phyloP scores from a whole-genome alignment of 2,329 filamentous ascomycete species.

The Fusarium sp. region DNA sequence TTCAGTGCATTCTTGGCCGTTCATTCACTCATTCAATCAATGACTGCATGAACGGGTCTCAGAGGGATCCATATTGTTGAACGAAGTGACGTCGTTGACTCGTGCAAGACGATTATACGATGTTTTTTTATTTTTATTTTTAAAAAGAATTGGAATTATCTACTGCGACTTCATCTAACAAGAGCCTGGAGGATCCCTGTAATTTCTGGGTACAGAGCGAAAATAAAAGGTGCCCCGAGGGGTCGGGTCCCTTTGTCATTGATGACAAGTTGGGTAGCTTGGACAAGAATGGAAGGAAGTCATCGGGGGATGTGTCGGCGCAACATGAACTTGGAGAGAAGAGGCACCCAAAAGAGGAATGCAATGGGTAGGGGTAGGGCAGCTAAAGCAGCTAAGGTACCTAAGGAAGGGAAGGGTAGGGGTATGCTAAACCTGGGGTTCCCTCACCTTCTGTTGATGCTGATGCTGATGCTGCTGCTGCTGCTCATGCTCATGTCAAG shows the following conservation, averaged over 20 bases:
- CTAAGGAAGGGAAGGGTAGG: not conserved
- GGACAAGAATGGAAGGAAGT: not conserved
- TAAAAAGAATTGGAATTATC: not conserved
- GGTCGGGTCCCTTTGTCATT: slow-evolving; percentile 20
- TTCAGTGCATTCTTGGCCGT: not conserved
- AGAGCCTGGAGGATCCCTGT: not conserved
- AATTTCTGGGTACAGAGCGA: not conserved
- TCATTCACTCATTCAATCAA: not conserved
- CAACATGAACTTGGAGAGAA: slow-evolving; percentile 5
- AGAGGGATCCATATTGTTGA: slow-evolving; percentile 14
- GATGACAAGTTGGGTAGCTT: slow-evolving; percentile 1
- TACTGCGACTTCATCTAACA: not conserved
- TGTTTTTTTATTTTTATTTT: not conserved
- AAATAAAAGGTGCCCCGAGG: slow-evolving; percentile 9
- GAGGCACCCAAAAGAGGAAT: slow-evolving; percentile 9
- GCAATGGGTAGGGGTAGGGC: not conserved
- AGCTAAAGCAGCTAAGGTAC: not conserved
- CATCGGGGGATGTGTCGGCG: slow-evolving; percentile 9
- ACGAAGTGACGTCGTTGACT: slow-evolving; percentile 33
- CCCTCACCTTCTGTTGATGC: not conserved
- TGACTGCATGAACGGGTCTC: slow-evolving; percentile 10
- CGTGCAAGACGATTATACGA: not conserved
- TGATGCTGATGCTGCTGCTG: slow-evolving; percentile 1
- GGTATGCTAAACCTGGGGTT: slow-evolving; percentile 32
- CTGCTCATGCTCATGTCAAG: slow-evolving; percentile 18